A percentile compares a stretch with the other conserved stretches of the same genome.
Conservation (phyloP, 805 yeast species). For the Yueomyces sinensis region DNA sequence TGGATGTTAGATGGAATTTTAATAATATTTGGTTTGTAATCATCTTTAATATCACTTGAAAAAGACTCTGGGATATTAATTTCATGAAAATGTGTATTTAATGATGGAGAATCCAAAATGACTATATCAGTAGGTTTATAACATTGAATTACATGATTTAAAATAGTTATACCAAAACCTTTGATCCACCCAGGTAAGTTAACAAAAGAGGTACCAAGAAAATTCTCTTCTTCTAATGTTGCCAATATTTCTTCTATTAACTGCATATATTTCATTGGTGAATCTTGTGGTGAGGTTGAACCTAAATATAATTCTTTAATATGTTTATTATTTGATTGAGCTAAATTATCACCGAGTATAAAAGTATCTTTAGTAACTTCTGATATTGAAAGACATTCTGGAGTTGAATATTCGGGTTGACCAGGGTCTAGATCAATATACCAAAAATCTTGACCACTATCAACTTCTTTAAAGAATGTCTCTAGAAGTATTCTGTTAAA, state of each 20-base stretch:
- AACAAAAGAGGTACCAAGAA: slow-evolving; percentile 35
- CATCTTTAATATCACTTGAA: slow-evolving; percentile 19
- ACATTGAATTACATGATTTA: slow-evolving; percentile 32
- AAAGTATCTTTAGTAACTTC: slow-evolving; percentile 8
- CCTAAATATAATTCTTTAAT: slow-evolving; percentile 38
- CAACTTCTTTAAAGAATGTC: slow-evolving; percentile 15
- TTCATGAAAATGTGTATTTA: slow-evolving; percentile 11
- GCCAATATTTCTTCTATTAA: slow-evolving; percentile 30
- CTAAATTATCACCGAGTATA: slow-evolving; percentile 14
- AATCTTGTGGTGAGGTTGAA: slow-evolving; percentile 51
- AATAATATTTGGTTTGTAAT: slow-evolving; percentile 15
- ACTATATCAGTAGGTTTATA: slow-evolving; percentile 45
- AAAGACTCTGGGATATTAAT: slow-evolving; percentile 15
- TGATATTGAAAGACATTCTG: slow-evolving; percentile 55
- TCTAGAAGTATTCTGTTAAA: slow-evolving; percentile 44
- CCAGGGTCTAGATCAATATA: slow-evolving; percentile 81
- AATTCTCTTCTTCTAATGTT: slow-evolving; percentile 17
- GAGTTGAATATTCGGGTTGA: slow-evolving; percentile 65
- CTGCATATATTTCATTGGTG: slow-evolving; percentile 41
- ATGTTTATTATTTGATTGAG: slow-evolving; percentile 8
- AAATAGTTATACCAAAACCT: slow-evolving; percentile 65
- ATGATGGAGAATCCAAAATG: slow-evolving; percentile 31
- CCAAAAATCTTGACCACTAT: slow-evolving; percentile 11
- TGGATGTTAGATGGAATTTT: slow-evolving; percentile 26
- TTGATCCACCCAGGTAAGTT: slow-evolving; percentile 89